Evolutionary conservation across 768 basidiomycete species (phyloP), one percentile per base, ranked within the genome.

Genomic region (Naematelia aurantialba): DNA sequence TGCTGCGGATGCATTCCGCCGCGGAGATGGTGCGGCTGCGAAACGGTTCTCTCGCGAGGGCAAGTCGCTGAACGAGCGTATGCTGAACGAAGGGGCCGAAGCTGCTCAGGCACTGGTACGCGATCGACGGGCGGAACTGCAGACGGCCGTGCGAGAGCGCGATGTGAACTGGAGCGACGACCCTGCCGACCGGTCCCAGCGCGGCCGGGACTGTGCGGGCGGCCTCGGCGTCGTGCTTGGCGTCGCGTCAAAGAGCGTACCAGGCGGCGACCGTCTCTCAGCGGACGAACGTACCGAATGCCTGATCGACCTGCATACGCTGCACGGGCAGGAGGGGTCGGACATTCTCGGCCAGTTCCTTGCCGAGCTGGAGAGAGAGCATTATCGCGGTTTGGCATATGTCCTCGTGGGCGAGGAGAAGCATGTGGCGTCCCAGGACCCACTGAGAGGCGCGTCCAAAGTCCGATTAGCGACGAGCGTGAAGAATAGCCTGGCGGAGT

Each of bases 41-140:
- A 96, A 97, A 78, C 82, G 91, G 48, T 98, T 94, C 79, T 89
- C 88, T 62, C 81, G 89, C 44, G 93, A 98, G 71, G 96, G 92
- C 1, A 89, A 94, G 67, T 91, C 94, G 44, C 79, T 96, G 59
- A 98, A 98, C 69, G 85, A 84, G 45, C 89, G 89, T 77, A 96
- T 99, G 90, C 81, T 84, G 45, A 80, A 78, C 24, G 96, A 97
- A 79, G 89, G 91, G 82, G 82, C 83, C 8, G 83, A 84, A 29
- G 91, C 94, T 4, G 96, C 96, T 1, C 81, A 81, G n/a, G 84
- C 83, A 62, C 83, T 99, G 42, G 88, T 98, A 13, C 80, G 85
- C 27, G 94, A 96, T 76, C 84, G 96, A 0, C 85, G 86, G 14
- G 82, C 81, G 66, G 78, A 88, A 22, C 84, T 87, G 0, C 87